Base-by-base conservation (phyloP, 441 rosid species). In the Erysimum pusillum region DNA sequence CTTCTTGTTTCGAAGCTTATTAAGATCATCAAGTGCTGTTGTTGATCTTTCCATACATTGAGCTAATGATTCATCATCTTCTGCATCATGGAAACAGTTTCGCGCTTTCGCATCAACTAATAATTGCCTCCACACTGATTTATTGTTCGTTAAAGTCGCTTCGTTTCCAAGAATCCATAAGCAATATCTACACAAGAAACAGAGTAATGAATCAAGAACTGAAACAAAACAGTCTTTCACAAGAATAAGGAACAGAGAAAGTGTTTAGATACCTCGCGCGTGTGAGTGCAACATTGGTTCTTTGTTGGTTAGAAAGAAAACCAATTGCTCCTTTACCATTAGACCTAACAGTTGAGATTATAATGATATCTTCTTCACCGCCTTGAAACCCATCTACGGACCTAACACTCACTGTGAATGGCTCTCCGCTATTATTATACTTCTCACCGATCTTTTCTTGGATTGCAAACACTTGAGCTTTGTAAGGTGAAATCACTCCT, bases 371-470 rank as follows among this genome's bases (percentile, higher is more conserved):
- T 51, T 80, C 85, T 51, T 87, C 88, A 7, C 87, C 85, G 0
- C 88, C 91, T 79, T 83, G 89, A 78, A 86, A 87, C 5, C 89
- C 91, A 78, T 87, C 89, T 12, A 87, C 77, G 0, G 85, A 79
- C 13, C 80, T 48, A 18, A 87, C 80, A 15, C 53, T 82, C 49
- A 87, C 68, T n/a, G 78, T 7, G 53, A 87, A 82, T 15, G 3
- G 12, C 51, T 12, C 76, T 42, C 11, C 63, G 0, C n/a, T 49
- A 5, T 32, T 12, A 53, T 74, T 15, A 63, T 79, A 79, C 34
- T 20, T 81, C 14, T 38, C 41, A 12, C 80, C 81, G 32, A 87
- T 71, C 67, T 71, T 83, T 51, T 84, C 63, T 75, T 83, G 82
- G 8, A 87, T 84, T 46, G 85, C 89, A 57, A 20, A 34, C 28